Base-by-base conservation (phyloP, 2,329 filamentous ascomycete species). In the Monosporascus sp. region DNA sequence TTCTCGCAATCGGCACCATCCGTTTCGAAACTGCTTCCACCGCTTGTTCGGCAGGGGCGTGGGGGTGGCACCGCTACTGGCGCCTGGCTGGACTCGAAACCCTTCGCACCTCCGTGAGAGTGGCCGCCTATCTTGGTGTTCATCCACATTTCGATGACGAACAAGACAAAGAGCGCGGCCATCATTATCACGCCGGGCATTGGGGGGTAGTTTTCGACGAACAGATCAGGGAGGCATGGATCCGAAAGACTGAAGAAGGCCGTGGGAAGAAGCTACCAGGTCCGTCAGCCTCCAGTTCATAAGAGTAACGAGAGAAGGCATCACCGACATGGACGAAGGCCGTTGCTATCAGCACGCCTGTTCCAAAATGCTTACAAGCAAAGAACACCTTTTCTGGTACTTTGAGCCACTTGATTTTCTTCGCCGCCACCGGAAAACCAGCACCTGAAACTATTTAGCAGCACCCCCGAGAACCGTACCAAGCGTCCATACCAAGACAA, bases 281-380 rank as follows among this genome's bases (percentile, higher is more conserved):
- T 31, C 51, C 3, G 53, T 53, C 45, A 54, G 58, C 45, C 52
- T 8, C 31, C 46, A 38, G 20, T 19, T 26, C 24, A 24, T 31
- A 40, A 5, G 7, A 16, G 22, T 17, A 36, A 43, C 3, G 24
- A 34, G 20, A 17, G 11, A 16, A 2, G 40, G 7, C 8, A 44
- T 40, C 17, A 68, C 76, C 60, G 62, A 84, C 76, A 76, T 90
- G 86, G 20, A 89, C 86, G 60, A 90, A 90, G 3, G 86, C 86
- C 2, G 86, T 90, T 26, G 86, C 86, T 53, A 90, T 81, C 38
- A 90, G 74, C 19, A 90, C 86, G 56, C 86, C 86, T 0, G 86
- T 90, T 65, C 86, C 84, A 58, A 87, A 86, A 61, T 85, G 82
- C 60, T 85, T 85, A 69, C 80, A 84, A 52, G 81, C 78, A 64